Evolutionary conservation across 441 rosid species (phyloP).

Genomic region (Erysimum pusillum): DNA sequence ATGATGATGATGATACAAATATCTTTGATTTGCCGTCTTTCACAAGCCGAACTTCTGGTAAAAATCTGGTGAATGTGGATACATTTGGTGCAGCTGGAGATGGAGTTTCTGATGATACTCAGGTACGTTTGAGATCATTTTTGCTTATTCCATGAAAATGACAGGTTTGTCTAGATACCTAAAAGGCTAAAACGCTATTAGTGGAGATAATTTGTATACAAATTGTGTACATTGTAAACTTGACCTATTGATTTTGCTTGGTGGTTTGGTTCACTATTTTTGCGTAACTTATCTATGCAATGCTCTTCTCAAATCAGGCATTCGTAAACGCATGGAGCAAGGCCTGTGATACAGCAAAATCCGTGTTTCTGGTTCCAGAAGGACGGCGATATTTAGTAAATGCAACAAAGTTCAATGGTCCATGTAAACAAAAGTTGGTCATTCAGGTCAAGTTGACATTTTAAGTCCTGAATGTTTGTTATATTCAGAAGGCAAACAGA

Average conservation of each 20-base stretch:
- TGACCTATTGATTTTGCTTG: neutral
- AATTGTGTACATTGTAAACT: neutral
- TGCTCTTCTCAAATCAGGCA: slow-evolving; percentile 57
- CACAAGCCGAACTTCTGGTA: slow-evolving; percentile 65
- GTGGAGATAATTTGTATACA: neutral
- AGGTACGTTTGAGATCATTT: slow-evolving; percentile 56
- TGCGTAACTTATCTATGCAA: slow-evolving; percentile 20
- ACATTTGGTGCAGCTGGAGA: slow-evolving; percentile 94
- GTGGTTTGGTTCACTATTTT: neutral
- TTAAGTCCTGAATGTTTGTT: neutral
- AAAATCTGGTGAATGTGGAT: slow-evolving; percentile 89
- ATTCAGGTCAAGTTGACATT: slow-evolving; percentile 65
- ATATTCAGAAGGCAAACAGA: neutral
- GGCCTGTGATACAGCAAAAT: slow-evolving; percentile 67
- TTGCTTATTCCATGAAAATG: slow-evolving; percentile 6
- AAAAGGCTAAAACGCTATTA: slow-evolving; percentile 10
- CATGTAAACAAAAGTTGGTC: slow-evolving; percentile 75
- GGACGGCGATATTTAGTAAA: slow-evolving; percentile 77
- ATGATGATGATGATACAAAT: slow-evolving; percentile 51
- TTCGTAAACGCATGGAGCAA: slow-evolving; percentile 79
- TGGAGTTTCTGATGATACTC: slow-evolving; percentile 92
- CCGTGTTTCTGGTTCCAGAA: slow-evolving; percentile 83
- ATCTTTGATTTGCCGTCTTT: slow-evolving; percentile 54
- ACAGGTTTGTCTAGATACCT: slow-evolving; percentile 9
- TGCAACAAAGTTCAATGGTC: slow-evolving; percentile 89